These are phyloP conservation scores for Cercophora samala DNA, from an alignment of 495 filamentous ascomycete genomes.

Conservation along the genomic window DNA sequence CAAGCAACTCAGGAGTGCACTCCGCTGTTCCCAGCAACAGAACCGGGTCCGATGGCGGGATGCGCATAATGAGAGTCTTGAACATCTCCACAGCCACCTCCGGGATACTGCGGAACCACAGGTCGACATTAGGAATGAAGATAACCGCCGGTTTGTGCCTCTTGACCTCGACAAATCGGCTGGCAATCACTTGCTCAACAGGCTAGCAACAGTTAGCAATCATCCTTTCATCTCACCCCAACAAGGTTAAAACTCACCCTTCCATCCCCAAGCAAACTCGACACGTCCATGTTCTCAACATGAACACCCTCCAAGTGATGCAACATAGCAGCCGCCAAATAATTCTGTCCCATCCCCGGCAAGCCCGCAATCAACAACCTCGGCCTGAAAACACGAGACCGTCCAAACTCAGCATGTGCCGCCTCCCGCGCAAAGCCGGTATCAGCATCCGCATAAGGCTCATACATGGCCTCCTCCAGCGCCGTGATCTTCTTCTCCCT, in stretches of 20 bases:
- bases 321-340: slow-evolving; percentile 80
- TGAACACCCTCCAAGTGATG: slow-evolving; percentile 90
- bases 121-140: slow-evolving; percentile 83
- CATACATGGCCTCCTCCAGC: slow-evolving; percentile 89
- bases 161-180: slow-evolving; percentile 85
- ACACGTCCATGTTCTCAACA: slow-evolving; percentile 91
- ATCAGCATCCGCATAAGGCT: slow-evolving; percentile 73
- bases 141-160: slow-evolving; percentile 95
- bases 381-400: slow-evolving; percentile 82
- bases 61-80: slow-evolving; percentile 65
- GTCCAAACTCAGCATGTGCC: slow-evolving; percentile 87
- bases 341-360: slow-evolving; percentile 90
- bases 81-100: slow-evolving; percentile 67
- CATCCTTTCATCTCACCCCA: background rate
- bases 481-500: slow-evolving; percentile 80
- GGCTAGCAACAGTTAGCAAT: slow-evolving; percentile 47
- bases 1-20: slow-evolving; percentile 50
- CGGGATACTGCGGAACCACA: slow-evolving; percentile 75
- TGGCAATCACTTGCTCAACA: slow-evolving; percentile 80
- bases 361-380: slow-evolving; percentile 73
- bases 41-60: slow-evolving; percentile 84
- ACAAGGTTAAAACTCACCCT: slow-evolving; percentile 43
- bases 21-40: slow-evolving; percentile 81
- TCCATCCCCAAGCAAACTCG: slow-evolving; percentile 63
- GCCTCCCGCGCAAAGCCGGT: slow-evolving; percentile 78